These are phyloP conservation scores for Datura wrightii DNA, from an alignment of 257 asterid genomes.

Conservation along the genomic window DNA sequence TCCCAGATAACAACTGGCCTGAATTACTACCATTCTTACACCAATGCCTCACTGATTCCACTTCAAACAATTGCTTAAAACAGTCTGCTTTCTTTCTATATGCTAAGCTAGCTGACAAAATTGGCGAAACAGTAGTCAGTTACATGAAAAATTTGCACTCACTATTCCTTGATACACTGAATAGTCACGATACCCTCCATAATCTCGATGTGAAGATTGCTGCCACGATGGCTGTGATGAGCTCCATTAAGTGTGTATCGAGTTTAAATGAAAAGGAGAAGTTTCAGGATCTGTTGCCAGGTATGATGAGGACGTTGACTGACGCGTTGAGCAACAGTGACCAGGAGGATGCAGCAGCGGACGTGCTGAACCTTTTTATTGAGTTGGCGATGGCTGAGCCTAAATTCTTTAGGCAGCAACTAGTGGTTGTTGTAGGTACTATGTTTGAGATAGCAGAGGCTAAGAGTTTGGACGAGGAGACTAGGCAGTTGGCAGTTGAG, in stretches of 20 bases:
- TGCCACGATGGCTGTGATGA: not conserved
- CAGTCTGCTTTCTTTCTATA: not conserved
- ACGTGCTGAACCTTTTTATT: constrained; percentile 58
- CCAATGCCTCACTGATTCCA: constrained; percentile 60
- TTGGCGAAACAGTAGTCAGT: not conserved
- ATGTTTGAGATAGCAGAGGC: not conserved
- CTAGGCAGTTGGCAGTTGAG: not conserved
- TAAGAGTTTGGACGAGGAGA: not conserved
- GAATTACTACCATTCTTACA: constrained; percentile 86
- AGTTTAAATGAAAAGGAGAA: constrained; percentile 76
- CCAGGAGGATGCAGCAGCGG: constrained; percentile 32
- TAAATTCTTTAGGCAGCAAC: constrained; percentile 79
- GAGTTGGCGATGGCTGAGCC: constrained; percentile 82
- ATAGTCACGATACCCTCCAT: not conserved
- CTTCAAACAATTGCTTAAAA: not conserved
- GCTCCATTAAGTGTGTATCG: constrained; percentile 39
- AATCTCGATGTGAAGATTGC: not conserved
- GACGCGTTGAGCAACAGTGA: constrained; percentile 75
- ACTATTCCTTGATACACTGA: not conserved
- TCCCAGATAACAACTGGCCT: constrained; percentile 85
- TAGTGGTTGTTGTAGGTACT: constrained; percentile 38
- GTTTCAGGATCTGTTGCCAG: constrained; percentile 83
- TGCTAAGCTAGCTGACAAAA: not conserved
- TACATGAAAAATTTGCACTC: not conserved
- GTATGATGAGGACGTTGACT: constrained; percentile 38